Percentiles rank a stretch among this genome's conserved stretches.
phyloP scores from a whole-genome alignment of 108 stramenopile genomes.

The Epithemia pelagica region DNA sequence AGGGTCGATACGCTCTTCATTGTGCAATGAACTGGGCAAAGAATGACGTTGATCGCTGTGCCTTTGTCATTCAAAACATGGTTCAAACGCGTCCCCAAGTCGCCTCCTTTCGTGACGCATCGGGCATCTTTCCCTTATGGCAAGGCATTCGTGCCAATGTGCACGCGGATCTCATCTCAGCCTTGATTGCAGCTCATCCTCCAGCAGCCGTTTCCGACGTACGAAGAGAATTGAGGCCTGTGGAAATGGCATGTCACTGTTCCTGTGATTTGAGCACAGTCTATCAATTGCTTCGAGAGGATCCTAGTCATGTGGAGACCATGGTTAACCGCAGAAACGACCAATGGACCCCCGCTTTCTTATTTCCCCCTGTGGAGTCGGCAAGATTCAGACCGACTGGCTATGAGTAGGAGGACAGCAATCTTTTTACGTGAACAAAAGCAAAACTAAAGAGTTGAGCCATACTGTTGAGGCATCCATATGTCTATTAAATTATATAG shows the following conservation, averaged over 20 bases:
- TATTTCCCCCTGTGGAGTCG: too few species aligned
- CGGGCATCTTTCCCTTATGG: slow-evolving; percentile 32
- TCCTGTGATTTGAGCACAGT: slow-evolving; percentile 40
- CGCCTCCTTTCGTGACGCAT: slow-evolving; percentile 20
- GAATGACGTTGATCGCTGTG: neutral
- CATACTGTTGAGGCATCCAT: too few species aligned
- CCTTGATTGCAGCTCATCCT: slow-evolving; percentile 27
- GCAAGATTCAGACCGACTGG: too few species aligned
- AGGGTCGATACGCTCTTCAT: slow-evolving; percentile 6
- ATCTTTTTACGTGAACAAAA: neutral
- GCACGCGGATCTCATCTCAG: slow-evolving; percentile 18
- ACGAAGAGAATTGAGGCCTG: slow-evolving; percentile 17
- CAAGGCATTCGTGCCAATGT: slow-evolving; percentile 22
- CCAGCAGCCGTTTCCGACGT: slow-evolving; percentile 15
- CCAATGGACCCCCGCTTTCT: too few species aligned
- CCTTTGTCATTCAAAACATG: neutral
- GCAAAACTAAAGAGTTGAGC: neutral
- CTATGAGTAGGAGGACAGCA: too few species aligned
- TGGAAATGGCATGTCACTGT: slow-evolving; percentile 29
- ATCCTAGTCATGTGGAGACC: slow-evolving; percentile 32
- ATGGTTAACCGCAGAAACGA: too few species aligned
- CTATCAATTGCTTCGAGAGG: slow-evolving; percentile 32
- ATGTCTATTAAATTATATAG: too few species aligned
- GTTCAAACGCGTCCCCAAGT: slow-evolving; percentile 9
- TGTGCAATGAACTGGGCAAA: neutral